phyloP scores from a whole-genome alignment of 148 eudicot genomes.

The Spergularia marina region DNA sequence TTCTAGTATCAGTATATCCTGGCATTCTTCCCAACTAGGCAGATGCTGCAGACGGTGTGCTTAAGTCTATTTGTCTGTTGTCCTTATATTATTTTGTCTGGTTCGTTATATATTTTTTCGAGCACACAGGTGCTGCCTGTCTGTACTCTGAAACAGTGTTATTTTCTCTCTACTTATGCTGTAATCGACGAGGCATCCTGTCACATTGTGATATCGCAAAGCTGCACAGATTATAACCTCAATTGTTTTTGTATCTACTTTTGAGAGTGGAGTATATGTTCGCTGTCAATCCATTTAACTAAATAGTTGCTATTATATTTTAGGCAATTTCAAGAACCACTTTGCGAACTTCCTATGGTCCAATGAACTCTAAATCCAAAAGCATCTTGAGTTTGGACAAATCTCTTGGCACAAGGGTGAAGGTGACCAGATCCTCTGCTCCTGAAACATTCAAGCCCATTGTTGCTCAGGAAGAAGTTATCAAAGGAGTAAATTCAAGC shows the following conservation, averaged over 20 bases:
- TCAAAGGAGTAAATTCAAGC: constrained; percentile 27
- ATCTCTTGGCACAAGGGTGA: constrained; percentile 30
- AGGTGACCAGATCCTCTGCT: constrained; percentile 28
- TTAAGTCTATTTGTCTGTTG: too few species aligned
- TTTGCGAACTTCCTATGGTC: constrained; percentile 29
- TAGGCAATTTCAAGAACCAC: constrained; percentile 47
- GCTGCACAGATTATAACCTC: background rate
- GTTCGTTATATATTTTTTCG: background rate
- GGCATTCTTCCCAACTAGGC: too few species aligned
- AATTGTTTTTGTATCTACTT: background rate
- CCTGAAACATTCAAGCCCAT: constrained; percentile 26
- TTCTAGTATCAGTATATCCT: too few species aligned
- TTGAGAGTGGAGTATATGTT: background rate
- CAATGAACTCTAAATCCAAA: constrained; percentile 33
- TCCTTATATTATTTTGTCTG: background rate
- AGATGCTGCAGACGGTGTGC: too few species aligned
- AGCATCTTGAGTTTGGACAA: constrained; percentile 27
- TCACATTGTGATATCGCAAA: background rate
- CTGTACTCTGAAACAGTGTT: background rate
- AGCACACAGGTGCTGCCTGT: background rate
- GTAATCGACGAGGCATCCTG: background rate
- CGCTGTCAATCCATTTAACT: background rate
- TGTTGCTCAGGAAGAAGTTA: constrained; percentile 28
- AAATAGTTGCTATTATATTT: constrained; percentile 3
- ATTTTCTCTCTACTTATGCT: background rate